Percentiles rank a stretch among this genome's conserved stretches.
These are phyloP conservation scores for Polysphondylium violaceum DNA, from an alignment of 78 protist species.

Conservation along the genomic window DNA sequence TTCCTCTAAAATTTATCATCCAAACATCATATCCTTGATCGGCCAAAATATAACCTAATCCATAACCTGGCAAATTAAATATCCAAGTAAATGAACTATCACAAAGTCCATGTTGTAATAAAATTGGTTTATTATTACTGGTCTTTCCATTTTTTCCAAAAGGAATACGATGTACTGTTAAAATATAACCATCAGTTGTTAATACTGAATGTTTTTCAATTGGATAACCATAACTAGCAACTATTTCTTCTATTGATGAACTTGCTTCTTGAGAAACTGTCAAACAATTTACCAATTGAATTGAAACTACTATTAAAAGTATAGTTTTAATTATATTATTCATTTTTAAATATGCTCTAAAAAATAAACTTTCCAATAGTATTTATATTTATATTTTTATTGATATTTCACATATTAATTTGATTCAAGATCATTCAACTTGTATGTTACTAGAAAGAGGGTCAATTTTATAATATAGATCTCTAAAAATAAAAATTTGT, in stretches of 20 bases:
- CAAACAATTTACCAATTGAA: not conserved
- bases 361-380: not conserved
- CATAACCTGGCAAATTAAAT: too few species aligned
- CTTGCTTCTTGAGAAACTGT: not conserved
- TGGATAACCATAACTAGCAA: not conserved
- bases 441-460: too few species aligned
- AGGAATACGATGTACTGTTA: not conserved
- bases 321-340: too few species aligned
- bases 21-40: conserved; percentile 76
- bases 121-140: not conserved
- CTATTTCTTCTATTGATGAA: too few species aligned
- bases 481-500: too few species aligned
- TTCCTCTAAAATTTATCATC: conserved; percentile 64
- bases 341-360: not conserved
- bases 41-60: conserved; percentile 45
- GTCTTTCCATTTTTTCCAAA: not conserved
- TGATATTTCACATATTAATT: too few species aligned
- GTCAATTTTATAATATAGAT: too few species aligned
- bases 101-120: not conserved
- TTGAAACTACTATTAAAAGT: not conserved
- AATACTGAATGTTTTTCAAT: not conserved
- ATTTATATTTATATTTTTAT: too few species aligned
- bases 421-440: too few species aligned
- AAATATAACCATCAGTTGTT: not conserved
- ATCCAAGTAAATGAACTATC: too few species aligned